These are phyloP conservation scores for Kewa caespitosa DNA, from an alignment of 179 eudicot genomes.

Conservation along the genomic window DNA sequence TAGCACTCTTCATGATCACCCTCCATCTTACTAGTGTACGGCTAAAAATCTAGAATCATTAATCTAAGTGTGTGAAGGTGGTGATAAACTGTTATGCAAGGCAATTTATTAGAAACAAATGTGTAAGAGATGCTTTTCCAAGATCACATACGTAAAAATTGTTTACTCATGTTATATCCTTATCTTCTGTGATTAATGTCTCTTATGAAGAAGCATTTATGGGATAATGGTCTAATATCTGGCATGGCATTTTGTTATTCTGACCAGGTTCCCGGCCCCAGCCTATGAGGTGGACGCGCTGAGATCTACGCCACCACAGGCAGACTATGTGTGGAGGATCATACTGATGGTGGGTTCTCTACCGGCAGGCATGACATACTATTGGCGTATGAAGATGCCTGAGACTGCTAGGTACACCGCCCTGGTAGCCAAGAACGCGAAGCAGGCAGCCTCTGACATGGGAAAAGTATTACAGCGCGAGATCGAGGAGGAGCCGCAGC, in stretches of 20 bases:
- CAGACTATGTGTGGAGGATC: conserved; percentile 56
- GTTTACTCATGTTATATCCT: not conserved
- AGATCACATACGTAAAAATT: too few species aligned
- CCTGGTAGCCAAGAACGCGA: conserved; percentile 43
- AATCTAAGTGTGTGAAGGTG: too few species aligned
- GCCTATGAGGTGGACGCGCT: conserved; percentile 30
- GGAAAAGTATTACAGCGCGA: conserved; percentile 40
- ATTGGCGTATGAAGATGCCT: conserved; percentile 60
- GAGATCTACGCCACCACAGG: conserved; percentile 42
- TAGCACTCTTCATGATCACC: too few species aligned
- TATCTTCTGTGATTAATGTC: not conserved
- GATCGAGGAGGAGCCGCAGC: conserved; percentile 29
- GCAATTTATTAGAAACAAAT: too few species aligned
- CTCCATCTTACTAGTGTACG: too few species aligned
- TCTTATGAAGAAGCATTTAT: not conserved
- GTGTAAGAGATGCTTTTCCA: too few species aligned
- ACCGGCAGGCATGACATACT: conserved; percentile 46
- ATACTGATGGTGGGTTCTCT: conserved; percentile 46
- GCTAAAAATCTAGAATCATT: too few species aligned
- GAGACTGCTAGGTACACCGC: conserved; percentile 62
- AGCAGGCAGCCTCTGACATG: conserved; percentile 54
- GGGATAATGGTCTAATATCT: not conserved
- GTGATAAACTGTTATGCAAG: too few species aligned
- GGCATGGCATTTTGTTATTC: not conserved
- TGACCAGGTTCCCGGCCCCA: conserved; percentile 32